A percentile compares a stretch with the other conserved stretches of the same genome.
These are phyloP conservation scores for Ascochyta clinopodiicola DNA, from an alignment of 2,329 filamentous ascomycete genomes.

Conservation along the genomic window DNA sequence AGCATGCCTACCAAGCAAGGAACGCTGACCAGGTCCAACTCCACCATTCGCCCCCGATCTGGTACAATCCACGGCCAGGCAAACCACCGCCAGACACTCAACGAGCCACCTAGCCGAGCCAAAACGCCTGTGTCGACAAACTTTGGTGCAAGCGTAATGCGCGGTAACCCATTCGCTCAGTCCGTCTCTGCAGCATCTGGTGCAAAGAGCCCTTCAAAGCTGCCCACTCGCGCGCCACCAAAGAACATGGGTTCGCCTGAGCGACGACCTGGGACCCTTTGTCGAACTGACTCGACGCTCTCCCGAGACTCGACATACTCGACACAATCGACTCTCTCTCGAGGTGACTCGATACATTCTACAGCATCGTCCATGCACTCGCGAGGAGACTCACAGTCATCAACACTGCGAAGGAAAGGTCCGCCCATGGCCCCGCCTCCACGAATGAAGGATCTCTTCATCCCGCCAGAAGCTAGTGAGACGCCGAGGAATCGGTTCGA, in stretches of 20 bases:
- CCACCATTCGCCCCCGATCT: conserved; percentile 35
- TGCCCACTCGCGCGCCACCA: conserved; percentile 63
- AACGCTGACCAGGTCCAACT: conserved; percentile 36
- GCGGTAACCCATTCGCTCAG: conserved; percentile 44
- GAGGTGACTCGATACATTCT: conserved; percentile 13
- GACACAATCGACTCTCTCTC: conserved; percentile 9
- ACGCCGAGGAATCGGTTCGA: conserved; percentile 55
- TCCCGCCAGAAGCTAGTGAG: conserved; percentile 55
- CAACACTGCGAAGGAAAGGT: conserved; percentile 49
- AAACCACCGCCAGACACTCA: conserved; percentile 21
- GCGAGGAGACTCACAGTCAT: conserved; percentile 33
- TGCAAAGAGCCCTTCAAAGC: conserved; percentile 67
- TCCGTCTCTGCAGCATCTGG: conserved; percentile 43
- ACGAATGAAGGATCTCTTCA: conserved; percentile 85
- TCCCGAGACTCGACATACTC: conserved; percentile 18
- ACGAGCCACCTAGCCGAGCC: conserved; percentile 36
- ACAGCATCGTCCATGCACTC: conserved; percentile 24
- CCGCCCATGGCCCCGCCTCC: conserved; percentile 70
- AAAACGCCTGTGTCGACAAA: conserved; percentile 51
- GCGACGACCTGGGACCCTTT: conserved; percentile 54
- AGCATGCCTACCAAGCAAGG: conserved; percentile 40
- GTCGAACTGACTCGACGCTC: conserved; percentile 30
- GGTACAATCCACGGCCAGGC: conserved; percentile 51
- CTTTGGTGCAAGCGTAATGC: conserved; percentile 44
- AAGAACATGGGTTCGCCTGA: conserved; percentile 67